Percentiles rank a stretch among this genome's conserved stretches.
Conservation (phyloP, 2,329 filamentous ascomycete genomes). For the Byssochlamys sp. region DNA sequence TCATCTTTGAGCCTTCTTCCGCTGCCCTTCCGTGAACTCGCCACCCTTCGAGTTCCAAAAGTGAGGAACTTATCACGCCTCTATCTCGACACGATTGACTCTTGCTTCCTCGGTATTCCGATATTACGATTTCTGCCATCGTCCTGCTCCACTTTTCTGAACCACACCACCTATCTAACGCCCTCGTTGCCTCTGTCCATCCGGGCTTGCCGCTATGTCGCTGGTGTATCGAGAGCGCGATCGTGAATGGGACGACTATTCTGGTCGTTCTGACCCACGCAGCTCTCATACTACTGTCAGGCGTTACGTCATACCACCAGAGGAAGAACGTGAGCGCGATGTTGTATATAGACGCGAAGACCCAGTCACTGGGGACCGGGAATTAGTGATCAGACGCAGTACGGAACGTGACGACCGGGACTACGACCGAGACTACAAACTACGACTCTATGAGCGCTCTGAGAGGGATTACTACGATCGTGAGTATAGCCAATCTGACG, state of each 20-base stretch:
- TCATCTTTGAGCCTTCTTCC: conserved; percentile 1
- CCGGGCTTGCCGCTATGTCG: conserved; percentile 17
- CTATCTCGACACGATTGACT: not conserved
- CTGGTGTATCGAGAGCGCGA: conserved; percentile 32
- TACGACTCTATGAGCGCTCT: conserved; percentile 34
- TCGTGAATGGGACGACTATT: conserved; percentile 33
- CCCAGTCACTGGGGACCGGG: conserved; percentile 25
- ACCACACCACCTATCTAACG: not conserved
- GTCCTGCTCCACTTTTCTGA: not conserved
- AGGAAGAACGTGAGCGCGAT: conserved; percentile 30
- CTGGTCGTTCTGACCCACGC: conserved; percentile 31
- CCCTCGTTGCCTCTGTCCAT: not conserved
- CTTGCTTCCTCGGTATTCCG: not conserved
- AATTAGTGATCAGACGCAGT: conserved; percentile 37
- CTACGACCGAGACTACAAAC: conserved; percentile 42
- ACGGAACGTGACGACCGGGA: conserved; percentile 40
- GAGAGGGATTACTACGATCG: conserved; percentile 39
- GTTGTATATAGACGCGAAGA: conserved; percentile 26
- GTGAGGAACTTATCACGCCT: not conserved
- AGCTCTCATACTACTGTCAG: conserved; percentile 46
- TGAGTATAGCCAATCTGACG: conserved; percentile 31
- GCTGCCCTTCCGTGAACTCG: not conserved
- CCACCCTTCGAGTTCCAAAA: not conserved
- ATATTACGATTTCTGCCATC: not conserved
- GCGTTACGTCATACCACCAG: conserved; percentile 44